A percentile compares a stretch with the other conserved stretches of the same genome.
These are phyloP conservation scores for Polychaeton citri DNA, from an alignment of 2,329 filamentous ascomycete species.

Conservation along the genomic window DNA sequence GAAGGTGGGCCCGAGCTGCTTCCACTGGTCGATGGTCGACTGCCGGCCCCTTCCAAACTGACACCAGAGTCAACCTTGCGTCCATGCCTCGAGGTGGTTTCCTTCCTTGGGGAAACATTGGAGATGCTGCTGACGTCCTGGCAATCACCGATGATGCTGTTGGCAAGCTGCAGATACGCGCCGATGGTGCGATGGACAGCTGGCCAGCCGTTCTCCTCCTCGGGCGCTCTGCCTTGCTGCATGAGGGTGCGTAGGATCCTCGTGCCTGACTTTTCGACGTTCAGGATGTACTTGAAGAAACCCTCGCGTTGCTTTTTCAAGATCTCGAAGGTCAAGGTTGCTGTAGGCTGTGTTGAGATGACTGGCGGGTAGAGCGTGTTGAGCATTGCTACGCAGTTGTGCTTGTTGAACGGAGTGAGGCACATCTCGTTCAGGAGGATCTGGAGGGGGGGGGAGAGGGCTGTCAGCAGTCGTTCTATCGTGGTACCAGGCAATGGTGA, in stretches of 20 bases:
- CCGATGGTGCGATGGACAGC: slow-evolving; percentile 35
- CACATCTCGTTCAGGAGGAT: slow-evolving; percentile 53
- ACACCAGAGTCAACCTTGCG: slow-evolving; percentile 53
- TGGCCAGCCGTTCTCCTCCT: slow-evolving; percentile 45
- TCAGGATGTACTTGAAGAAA: slow-evolving; percentile 50
- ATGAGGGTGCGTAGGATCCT: slow-evolving; percentile 40
- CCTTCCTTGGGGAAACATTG: slow-evolving; percentile 17
- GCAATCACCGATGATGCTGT: slow-evolving; percentile 49
- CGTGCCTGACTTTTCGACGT: slow-evolving; percentile 43
- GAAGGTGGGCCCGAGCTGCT: slow-evolving; percentile 6
- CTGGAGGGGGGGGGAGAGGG: slow-evolving; percentile 27
- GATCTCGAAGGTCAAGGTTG: slow-evolving; percentile 37
- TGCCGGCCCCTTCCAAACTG: slow-evolving; percentile 36
- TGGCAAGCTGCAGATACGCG: slow-evolving; percentile 45
- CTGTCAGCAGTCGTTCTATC: too few species aligned
- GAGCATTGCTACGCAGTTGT: slow-evolving; percentile 54
- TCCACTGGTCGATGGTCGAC: slow-evolving; percentile 23
- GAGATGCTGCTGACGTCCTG: slow-evolving; percentile 32
- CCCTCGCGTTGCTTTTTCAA: slow-evolving; percentile 45
- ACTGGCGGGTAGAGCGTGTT: slow-evolving; percentile 54
- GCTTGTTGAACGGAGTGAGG: slow-evolving; percentile 48
- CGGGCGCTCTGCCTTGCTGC: slow-evolving; percentile 35
- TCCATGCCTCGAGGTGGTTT: slow-evolving; percentile 24
- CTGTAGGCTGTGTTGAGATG: slow-evolving; percentile 34
- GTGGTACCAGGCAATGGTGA: too few species aligned